A percentile compares a stretch with the other conserved stretches of the same genome.
Evolutionary conservation across 73 alveolate species (phyloP).

Genomic region (Tetrahymena thermophila): DNA sequence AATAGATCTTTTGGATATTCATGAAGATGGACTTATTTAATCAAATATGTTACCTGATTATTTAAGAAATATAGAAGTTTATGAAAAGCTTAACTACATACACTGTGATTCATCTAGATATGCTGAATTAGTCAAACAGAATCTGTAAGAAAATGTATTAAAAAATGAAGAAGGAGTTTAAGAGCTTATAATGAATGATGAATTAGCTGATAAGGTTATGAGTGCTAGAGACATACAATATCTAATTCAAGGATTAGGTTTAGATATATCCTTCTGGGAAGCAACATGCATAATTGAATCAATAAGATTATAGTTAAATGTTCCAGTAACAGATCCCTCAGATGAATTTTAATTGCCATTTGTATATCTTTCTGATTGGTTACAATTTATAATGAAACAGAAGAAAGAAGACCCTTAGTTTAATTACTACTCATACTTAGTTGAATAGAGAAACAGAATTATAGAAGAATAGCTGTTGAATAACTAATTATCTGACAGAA

Average conservation of each 20-base stretch:
- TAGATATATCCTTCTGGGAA: not conserved
- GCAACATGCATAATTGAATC: not conserved
- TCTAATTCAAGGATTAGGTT: not conserved
- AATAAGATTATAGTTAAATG: not conserved
- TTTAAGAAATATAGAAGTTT: not conserved
- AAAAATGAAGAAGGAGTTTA: not conserved
- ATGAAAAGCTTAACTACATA: not conserved
- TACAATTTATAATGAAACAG: not conserved
- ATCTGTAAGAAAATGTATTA: not conserved
- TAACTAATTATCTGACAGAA: not conserved
- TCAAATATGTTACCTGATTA: not conserved
- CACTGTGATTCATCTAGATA: not conserved
- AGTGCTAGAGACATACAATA: not conserved
- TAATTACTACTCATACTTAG: not conserved
- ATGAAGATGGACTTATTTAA: not conserved
- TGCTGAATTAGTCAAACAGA: not conserved
- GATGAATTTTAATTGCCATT: not conserved
- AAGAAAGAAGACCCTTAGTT: not conserved
- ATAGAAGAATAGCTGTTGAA: not conserved
- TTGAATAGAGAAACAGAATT: not conserved
- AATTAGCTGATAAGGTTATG: not conserved
- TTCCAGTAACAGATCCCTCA: not conserved
- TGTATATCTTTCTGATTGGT: not conserved
- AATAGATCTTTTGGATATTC: not conserved
- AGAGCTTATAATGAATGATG: not conserved